Evolutionary conservation across 768 basidiomycete species (phyloP), one percentile per base, ranked within the genome.

Genomic region (Cystoderma amianthinum): DNA sequence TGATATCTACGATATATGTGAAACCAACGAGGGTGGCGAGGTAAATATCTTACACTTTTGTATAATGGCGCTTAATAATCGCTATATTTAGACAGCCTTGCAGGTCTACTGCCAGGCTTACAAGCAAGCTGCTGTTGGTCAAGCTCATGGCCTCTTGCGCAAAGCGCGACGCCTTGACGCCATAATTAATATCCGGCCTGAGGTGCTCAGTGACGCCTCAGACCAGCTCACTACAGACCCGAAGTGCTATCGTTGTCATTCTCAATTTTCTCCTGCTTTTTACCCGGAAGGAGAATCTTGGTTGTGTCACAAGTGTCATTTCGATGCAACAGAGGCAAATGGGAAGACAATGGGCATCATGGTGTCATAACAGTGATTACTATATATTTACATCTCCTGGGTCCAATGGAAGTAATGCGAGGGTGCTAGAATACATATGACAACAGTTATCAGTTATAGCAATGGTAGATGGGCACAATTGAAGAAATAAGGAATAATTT

Each of bases 141-240:
- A 86, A 50, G 80, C 89, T 2, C 91, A 95, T 57, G 86, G 80
- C 2, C 72, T 94, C 4, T 74, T 96, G 18, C 86, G 95, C 38
- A 94, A 94, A 61, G 93, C 93, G 5, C 78, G 79, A 13, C 78
- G 91, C 13, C 68, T 97, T 15, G 95, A 97, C 54, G 64, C 67
- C 21, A 69, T 89, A 35, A 65, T 92, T 46, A 75, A 75, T 48
- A 55, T 62, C 23, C 72, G 68, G 12, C 16, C 34, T 9, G 34
- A 36, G 18, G 7, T 36, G n/a, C 18, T 16, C 44, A 57, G 42
- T 34, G 76, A 79, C 23, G 44, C 55, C 19, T 51, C 51, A 30
- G 36, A 47, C 36, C 37, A 41, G n/a, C 5, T 15, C 23, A 32
- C 53, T 4, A 51, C 57, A 33, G 46, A 49, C 2, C 46, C 53